phyloP scores from a whole-genome alignment of 805 yeast species.

The Nakazawaea populi region DNA sequence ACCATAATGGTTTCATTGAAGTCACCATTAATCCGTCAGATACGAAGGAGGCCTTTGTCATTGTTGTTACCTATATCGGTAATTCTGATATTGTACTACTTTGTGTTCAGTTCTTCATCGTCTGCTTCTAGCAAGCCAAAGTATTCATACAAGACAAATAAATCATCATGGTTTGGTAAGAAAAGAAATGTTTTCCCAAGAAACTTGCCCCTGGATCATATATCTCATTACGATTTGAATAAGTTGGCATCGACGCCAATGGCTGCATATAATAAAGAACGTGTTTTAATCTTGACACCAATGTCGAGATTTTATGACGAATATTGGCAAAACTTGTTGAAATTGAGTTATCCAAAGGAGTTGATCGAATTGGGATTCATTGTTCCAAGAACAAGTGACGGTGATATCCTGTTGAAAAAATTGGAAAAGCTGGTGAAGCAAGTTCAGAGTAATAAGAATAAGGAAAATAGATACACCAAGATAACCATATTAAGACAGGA shows the following conservation, averaged over 20 bases:
- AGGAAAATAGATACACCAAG: conserved; percentile 66
- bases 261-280: conserved; percentile 73
- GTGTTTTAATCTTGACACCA: conserved; percentile 83
- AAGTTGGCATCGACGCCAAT: conserved; percentile 63
- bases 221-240: conserved; percentile 81
- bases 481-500: conserved; percentile 91
- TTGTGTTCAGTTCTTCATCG: conserved; percentile 31
- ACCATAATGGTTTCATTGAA: conserved; percentile 16
- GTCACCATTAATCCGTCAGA: conserved; percentile 37
- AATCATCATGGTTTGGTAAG: conserved; percentile 42
- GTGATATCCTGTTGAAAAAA: conserved; percentile 68
- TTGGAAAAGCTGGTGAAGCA: conserved; percentile 73
- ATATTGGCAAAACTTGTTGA: conserved; percentile 82
- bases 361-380: conserved; percentile 88
- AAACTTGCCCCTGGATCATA: conserved; percentile 64
- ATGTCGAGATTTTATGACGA: conserved; percentile 79
- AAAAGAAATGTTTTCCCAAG: conserved; percentile 54
- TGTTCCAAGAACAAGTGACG: conserved; percentile 75
- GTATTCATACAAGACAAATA: conserved; percentile 40
- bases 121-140: conserved; percentile 28
- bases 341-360: conserved; percentile 76
- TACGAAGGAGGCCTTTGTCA: conserved; percentile 56
- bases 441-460: conserved; percentile 55
- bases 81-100: conserved; percentile 33
- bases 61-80: conserved; percentile 40